phyloP scores from a whole-genome alignment of 2,329 filamentous ascomycete species.

The Microdochium paspali region DNA sequence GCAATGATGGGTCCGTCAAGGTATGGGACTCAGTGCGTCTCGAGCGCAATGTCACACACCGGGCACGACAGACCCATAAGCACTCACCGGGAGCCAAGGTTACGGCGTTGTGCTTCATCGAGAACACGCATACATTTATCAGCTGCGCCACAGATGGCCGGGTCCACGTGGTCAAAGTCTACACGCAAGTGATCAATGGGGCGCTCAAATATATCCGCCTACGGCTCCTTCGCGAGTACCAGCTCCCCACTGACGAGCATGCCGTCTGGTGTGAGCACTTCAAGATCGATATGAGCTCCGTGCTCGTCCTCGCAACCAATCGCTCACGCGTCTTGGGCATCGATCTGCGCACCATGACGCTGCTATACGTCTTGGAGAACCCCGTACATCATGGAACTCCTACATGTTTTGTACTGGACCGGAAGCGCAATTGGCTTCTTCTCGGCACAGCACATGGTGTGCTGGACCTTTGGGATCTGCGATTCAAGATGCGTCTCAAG shows the following conservation, averaged over 20 bases:
- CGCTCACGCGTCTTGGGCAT: conserved; percentile 74
- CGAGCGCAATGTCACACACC: conserved; percentile 83
- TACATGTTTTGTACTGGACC: conserved; percentile 84
- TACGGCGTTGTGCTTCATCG: conserved; percentile 79
- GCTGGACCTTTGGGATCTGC: conserved; percentile 88
- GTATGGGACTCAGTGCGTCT: conserved; percentile 88
- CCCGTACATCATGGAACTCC: conserved; percentile 86
- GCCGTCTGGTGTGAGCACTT: conserved; percentile 91
- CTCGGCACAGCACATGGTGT: conserved; percentile 90
- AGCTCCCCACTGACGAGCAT: conserved; percentile 63
- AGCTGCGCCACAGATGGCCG: conserved; percentile 86
- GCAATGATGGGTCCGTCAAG: conserved; percentile 83
- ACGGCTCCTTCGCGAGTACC: conserved; percentile 67
- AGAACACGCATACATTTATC: conserved; percentile 88
- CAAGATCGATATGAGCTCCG: conserved; percentile 70
- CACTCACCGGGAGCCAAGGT: conserved; percentile 65
- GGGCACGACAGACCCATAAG: conserved; percentile 76
- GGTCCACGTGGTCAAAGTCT: conserved; percentile 81
- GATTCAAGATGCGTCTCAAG: conserved; percentile 82
- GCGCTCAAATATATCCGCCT: conserved; percentile 72
- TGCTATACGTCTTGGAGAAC: conserved; percentile 73
- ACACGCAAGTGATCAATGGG: conserved; percentile 32
- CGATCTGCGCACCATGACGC: conserved; percentile 77
- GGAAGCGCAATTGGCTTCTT: conserved; percentile 80
- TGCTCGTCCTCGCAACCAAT: conserved; percentile 79